Conservation (phyloP, 371 early-diverging fungal species). For the Conidiobolus coronatus region DNA sequence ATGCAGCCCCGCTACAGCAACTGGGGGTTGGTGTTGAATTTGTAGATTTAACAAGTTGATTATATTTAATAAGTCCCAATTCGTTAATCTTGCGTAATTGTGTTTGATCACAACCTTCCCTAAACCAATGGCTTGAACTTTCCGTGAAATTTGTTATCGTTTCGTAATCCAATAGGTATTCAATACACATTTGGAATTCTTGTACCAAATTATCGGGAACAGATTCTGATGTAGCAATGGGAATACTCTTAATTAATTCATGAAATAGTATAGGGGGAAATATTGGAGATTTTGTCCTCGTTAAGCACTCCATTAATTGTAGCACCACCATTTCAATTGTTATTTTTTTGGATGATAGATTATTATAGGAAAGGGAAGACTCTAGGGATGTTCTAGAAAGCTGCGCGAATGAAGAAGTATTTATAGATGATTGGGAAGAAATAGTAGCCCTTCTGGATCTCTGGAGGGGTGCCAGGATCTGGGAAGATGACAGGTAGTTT, state of each 20-base stretch:
- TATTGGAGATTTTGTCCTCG: neutral
- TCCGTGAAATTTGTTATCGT: neutral
- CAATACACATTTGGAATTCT: neutral
- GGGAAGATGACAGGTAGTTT: neutral
- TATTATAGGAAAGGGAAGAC: neutral
- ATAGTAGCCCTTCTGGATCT: neutral
- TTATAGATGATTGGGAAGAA: neutral
- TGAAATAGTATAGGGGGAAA: neutral
- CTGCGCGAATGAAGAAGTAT: too few relatives aligned
- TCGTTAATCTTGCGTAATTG: neutral
- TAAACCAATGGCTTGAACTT: neutral
- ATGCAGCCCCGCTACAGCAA: too few relatives aligned
- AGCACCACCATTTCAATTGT: neutral
- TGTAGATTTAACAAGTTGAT: neutral
- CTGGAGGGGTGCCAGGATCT: neutral
- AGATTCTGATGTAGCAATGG: neutral
- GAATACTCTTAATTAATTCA: neutral
- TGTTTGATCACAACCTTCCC: conserved; percentile 2
- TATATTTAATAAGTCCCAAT: neutral
- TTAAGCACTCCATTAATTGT: conserved; percentile 1
- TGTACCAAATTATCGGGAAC: neutral
- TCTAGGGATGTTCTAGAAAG: neutral
- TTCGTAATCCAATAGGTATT: conserved; percentile 1
- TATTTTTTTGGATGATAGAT: neutral
- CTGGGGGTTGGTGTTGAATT: too few relatives aligned